Percentiles rank a stretch among this genome's conserved stretches.
Evolutionary conservation across 139 green algal genomes (phyloP).

Genomic region (Monoraphidium neglectum): DNA sequence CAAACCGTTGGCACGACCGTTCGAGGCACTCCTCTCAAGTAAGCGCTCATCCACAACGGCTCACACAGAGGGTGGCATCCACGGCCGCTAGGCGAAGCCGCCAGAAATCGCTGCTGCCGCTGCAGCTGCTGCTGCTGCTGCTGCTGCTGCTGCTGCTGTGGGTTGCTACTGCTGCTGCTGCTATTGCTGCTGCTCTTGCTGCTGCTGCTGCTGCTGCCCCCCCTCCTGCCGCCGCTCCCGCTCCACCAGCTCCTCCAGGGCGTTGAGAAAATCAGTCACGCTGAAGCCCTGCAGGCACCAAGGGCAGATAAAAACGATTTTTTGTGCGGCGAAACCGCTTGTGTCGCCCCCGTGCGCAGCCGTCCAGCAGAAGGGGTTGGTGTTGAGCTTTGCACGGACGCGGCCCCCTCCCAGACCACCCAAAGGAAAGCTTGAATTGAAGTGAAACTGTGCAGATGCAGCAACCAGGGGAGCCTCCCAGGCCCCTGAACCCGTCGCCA

Average conservation of each 20-base stretch:
- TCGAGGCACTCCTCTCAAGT: too few relatives aligned
- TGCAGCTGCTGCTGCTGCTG: neutral
- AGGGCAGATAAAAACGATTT: neutral
- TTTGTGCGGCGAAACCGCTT: too few relatives aligned
- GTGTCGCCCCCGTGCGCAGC: too few relatives aligned
- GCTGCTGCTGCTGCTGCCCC: conserved; percentile 7
- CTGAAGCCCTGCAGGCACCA: conserved; percentile 27
- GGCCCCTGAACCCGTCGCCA: neutral
- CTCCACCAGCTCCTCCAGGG: conserved; percentile 43
- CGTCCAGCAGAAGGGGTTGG: too few relatives aligned
- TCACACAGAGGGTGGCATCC: too few relatives aligned
- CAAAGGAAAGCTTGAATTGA: neutral
- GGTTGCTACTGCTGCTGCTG: conserved; percentile 15
- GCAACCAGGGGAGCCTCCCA: neutral
- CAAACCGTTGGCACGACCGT: too few relatives aligned
- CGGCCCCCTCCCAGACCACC: neutral
- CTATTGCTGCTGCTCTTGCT: conserved; percentile 1
- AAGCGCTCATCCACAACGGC: too few relatives aligned
- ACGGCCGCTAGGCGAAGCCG: too few relatives aligned
- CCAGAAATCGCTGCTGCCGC: too few relatives aligned
- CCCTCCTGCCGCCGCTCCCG: conserved; percentile 24
- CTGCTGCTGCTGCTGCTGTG: conserved; percentile 5
- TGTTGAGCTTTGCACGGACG: neutral
- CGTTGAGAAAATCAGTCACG: conserved; percentile 42
- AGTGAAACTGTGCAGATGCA: neutral